phyloP scores from a whole-genome alignment of 225 moss, liverwort and hornwort genomes.

The Antitrichia curtipendula region DNA sequence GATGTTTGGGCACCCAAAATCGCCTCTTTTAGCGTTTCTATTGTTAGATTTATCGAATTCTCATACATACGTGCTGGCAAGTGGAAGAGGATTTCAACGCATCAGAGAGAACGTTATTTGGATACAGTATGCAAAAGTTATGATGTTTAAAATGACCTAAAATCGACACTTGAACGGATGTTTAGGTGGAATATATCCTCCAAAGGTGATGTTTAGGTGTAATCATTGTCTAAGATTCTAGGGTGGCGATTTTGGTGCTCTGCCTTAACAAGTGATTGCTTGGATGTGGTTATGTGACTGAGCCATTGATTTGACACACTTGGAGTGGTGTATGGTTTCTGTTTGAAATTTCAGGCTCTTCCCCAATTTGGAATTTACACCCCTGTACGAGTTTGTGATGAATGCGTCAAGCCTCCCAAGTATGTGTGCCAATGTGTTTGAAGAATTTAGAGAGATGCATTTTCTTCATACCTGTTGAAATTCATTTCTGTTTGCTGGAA shows the following conservation, averaged over 20 bases:
- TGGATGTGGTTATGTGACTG: neutral
- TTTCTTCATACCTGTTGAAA: neutral
- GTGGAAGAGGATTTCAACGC: neutral
- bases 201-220: neutral
- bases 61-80: no score
- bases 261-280: neutral
- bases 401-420: constrained; percentile 81
- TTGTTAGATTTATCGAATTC: neutral
- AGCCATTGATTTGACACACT: neutral
- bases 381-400: constrained; percentile 90
- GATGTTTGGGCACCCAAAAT: neutral
- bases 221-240: neutral
- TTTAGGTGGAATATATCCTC: neutral
- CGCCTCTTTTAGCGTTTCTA: neutral
- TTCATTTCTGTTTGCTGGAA: neutral
- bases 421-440: constrained; percentile 10
- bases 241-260: neutral
- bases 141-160: neutral
- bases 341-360: constrained; percentile 53
- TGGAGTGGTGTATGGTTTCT: neutral
- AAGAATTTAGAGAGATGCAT: neutral
- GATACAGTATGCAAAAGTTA: neutral
- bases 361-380: constrained; percentile 92
- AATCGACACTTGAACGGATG: neutral
- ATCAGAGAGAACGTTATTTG: neutral